These are phyloP conservation scores for Hypoxylon intermedium DNA, from an alignment of 495 filamentous ascomycete species.

Conservation along the genomic window DNA sequence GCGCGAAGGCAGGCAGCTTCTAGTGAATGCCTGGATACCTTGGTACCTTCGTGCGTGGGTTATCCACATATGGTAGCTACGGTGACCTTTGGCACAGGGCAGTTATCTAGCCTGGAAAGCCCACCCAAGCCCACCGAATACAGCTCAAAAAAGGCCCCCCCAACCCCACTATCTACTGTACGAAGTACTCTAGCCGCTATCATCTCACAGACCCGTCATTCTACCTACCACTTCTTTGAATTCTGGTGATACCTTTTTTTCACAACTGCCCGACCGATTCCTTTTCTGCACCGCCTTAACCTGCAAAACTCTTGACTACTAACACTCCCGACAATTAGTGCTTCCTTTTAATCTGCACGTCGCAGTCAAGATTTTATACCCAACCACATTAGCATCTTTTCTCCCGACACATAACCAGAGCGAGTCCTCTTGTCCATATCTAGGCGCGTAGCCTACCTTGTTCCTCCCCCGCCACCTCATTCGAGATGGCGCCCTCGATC, in stretches of 20 bases:
- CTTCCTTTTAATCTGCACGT: constrained; percentile 1
- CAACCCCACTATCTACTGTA: constrained; percentile 26
- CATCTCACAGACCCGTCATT: constrained; percentile 33
- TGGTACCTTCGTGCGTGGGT: no score
- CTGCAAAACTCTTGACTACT: constrained; percentile 6
- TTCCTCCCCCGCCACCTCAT: constrained; percentile 25
- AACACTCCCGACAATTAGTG: not conserved
- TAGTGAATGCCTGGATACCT: not conserved
- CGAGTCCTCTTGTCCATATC: constrained; percentile 32
- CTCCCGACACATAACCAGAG: constrained; percentile 19
- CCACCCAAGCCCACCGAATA: constrained; percentile 31
- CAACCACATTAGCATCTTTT: constrained; percentile 8
- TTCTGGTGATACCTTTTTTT: constrained; percentile 38
- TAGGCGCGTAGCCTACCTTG: constrained; percentile 43
- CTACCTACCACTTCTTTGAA: constrained; percentile 29
- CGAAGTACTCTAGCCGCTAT: constrained; percentile 32
- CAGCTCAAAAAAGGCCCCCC: constrained; percentile 22
- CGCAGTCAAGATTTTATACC: not conserved
- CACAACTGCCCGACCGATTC: constrained; percentile 11
- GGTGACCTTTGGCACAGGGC: no score
- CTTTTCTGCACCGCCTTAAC: not conserved
- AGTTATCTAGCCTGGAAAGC: not conserved
- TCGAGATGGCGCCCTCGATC: constrained; percentile 68
- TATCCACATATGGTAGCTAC: not conserved
- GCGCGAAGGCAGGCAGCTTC: not conserved